Evolutionary conservation across 2,329 filamentous ascomycete species (phyloP), one percentile per base, ranked within the genome.

Genomic region (Clonostachys rhizophaga): DNA sequence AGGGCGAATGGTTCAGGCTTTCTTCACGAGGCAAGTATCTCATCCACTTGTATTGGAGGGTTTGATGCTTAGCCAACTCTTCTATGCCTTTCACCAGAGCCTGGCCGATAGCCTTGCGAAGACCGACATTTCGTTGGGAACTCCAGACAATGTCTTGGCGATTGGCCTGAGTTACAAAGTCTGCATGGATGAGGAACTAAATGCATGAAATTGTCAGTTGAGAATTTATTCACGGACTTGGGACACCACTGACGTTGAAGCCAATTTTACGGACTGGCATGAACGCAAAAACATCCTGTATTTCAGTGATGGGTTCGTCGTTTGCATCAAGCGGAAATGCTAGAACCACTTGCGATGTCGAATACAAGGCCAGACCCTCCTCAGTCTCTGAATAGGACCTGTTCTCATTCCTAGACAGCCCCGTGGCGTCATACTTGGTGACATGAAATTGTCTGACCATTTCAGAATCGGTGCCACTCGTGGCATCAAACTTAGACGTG

Each of bases 181-280:
- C 74, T 7, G 70, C 62, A 9, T 78, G 74, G 11, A 79, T 71
- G 2, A 77, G 53, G 40, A 78, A 77, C 59, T 70, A 40, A 10
- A 34, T 20, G 18, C 33, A 14, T 44, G 37, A 9, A 13, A 16
- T 5, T 17, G 9, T 45, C 4, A 39, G 13, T 7, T 3, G 14
- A 39, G 36, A 11, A n/a, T n/a, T n/a, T 39, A 6, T 14, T 5
- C 3, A 12, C 24, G 12, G 44, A 12, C 47, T 50, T 49, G 2
- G 12, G 17, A 12, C n/a, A 50, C 14, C 11, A 39, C 36, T 39
- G 14, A 71, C 68, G 39, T 67, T 71, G 54, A 75, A 75, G 1
- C 68, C 70, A 40, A 65, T 58, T 5, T 56, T 52, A 0, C 66
- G 56, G n/a, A 76, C 56, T 0, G 74, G 75, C 0, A 76, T 52